Evolutionary conservation across 1,284 basidiomycete species (phyloP).

Genomic region (Moniliophthora roreri): DNA sequence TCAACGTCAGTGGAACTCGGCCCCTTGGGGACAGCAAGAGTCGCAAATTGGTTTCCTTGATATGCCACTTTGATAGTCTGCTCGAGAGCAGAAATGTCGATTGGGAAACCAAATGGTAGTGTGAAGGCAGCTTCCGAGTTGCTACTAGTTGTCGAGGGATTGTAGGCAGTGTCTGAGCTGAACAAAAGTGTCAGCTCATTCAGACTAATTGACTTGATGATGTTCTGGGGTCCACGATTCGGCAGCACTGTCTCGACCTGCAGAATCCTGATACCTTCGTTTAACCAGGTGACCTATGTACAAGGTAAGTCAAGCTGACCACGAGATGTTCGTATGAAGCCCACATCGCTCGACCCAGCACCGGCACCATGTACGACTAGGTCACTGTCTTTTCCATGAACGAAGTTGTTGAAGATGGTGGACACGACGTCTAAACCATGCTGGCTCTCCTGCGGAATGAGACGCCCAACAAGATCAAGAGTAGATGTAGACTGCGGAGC

Average conservation of each 20-base stretch:
- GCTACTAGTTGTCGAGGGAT: conserved; percentile 59
- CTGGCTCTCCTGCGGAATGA: conserved; percentile 58
- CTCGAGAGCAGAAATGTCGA: conserved; percentile 63
- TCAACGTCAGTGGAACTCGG: conserved; percentile 64
- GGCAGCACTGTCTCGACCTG: conserved; percentile 62
- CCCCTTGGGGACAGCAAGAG: conserved; percentile 61
- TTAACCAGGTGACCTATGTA: conserved; percentile 68
- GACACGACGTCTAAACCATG: conserved; percentile 64
- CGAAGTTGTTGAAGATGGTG: conserved; percentile 71
- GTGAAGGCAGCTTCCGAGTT: conserved; percentile 64
- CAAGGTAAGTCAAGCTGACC: not conserved
- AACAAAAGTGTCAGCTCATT: conserved; percentile 68
- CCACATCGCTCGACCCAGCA: conserved; percentile 61
- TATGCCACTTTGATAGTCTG: conserved; percentile 63
- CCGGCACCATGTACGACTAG: conserved; percentile 63
- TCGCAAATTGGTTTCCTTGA: conserved; percentile 57
- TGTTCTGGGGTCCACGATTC: conserved; percentile 58
- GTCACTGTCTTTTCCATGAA: conserved; percentile 65
- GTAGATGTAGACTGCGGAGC: conserved; percentile 53
- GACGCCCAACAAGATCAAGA: conserved; percentile 61
- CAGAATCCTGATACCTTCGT: conserved; percentile 73
- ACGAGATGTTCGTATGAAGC: conserved; percentile 15
- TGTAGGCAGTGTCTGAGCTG: conserved; percentile 52
- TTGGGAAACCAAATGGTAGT: conserved; percentile 71
- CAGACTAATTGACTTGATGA: conserved; percentile 68